A percentile compares a stretch with the other conserved stretches of the same genome.
Conservation (phyloP, 2,329 filamentous ascomycete genomes). For the Tolypocladium ovalisporum region DNA sequence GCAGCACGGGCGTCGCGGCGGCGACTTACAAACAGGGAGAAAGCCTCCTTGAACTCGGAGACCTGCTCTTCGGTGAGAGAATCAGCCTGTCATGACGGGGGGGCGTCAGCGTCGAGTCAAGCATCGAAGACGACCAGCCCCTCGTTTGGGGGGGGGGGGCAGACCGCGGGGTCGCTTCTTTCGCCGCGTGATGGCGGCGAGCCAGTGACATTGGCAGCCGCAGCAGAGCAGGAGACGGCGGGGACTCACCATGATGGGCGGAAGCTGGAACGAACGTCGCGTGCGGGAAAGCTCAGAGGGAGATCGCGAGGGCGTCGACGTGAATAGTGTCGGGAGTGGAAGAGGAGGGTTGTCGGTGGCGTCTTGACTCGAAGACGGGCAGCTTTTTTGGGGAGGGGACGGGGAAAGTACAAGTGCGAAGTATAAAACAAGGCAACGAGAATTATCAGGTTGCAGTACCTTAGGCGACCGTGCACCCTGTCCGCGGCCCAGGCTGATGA, state of each 20-base stretch:
- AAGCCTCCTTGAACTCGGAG: slow-evolving; percentile 99
- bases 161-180: background rate
- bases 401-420: background rate
- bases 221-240: background rate
- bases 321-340: background rate
- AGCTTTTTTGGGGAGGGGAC: slow-evolving; percentile 7
- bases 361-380: slow-evolving; percentile 5
- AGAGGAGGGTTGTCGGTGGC: slow-evolving; percentile 4
- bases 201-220: background rate
- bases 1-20: background rate
- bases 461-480: background rate
- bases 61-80: slow-evolving; percentile 99
- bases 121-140: slow-evolving; percentile 9
- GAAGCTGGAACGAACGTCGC: background rate
- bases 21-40: slow-evolving; percentile 92
- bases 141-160: slow-evolving; percentile 10
- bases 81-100: slow-evolving; percentile 61
- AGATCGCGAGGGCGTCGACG: slow-evolving; percentile 7
- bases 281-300: slow-evolving; percentile 1
- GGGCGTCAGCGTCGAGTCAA: slow-evolving; percentile 10
- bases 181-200: background rate
- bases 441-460: background rate
- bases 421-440: background rate
- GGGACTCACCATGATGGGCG: slow-evolving; percentile 18
- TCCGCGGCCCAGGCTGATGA: background rate